Evolutionary conservation across 768 basidiomycete genomes (phyloP).

Genomic region (Stropharia rugosoannulata): DNA sequence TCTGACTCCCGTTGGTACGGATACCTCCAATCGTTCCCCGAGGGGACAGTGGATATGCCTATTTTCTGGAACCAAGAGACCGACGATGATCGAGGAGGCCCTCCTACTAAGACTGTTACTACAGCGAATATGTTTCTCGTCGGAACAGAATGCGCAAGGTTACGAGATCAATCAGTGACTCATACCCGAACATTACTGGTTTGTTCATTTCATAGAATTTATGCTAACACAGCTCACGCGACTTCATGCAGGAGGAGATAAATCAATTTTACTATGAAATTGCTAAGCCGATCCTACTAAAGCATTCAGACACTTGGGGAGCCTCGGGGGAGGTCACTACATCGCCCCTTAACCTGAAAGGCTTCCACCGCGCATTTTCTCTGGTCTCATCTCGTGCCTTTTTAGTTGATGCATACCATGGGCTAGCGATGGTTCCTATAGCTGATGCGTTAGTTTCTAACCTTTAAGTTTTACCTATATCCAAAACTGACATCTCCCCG

Average conservation of each 20-base stretch:
- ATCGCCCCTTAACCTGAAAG: conserved; percentile 26
- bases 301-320: conserved; percentile 15
- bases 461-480: conserved; percentile 4
- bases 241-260: conserved; percentile 28
- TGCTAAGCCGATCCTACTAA: conserved; percentile 30
- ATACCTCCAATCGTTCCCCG: conserved; percentile 68
- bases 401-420: conserved; percentile 79
- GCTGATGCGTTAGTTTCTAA: conserved; percentile 67
- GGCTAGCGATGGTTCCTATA: conserved; percentile 80
- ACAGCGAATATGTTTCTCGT: conserved; percentile 37
- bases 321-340: neutral
- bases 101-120: conserved; percentile 23
- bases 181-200: conserved; percentile 22
- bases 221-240: neutral
- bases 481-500: conserved; percentile 9
- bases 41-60: conserved; percentile 51
- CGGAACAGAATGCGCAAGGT: conserved; percentile 40
- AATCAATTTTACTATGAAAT: conserved; percentile 33
- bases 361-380: conserved; percentile 52
- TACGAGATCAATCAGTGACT: conserved; percentile 18
- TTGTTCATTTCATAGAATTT: neutral
- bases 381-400: conserved; percentile 85
- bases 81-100: neutral
- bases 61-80: conserved; percentile 49
- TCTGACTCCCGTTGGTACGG: conserved; percentile 56